A percentile compares a stretch with the other conserved stretches of the same genome.
Evolutionary conservation across 345 rosid genomes (phyloP).

Genomic region (Arabis alpina): DNA sequence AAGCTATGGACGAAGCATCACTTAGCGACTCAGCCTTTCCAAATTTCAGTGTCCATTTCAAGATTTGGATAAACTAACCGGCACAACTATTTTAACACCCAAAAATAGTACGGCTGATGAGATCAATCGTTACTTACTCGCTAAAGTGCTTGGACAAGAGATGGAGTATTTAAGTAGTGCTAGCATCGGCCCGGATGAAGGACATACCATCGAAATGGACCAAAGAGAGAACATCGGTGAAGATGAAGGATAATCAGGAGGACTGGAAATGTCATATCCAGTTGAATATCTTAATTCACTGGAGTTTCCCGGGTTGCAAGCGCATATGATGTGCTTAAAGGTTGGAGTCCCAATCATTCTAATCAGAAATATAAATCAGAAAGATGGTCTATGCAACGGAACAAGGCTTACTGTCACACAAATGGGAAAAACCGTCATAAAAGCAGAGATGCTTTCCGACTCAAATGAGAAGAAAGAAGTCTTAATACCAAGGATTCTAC

Average conservation of each 20-base stretch:
- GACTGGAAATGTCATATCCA: not conserved
- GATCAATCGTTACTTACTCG: not conserved
- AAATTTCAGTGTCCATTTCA: not conserved
- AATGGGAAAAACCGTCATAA: not conserved
- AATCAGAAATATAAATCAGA: not conserved
- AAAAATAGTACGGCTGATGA: not conserved
- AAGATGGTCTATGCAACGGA: not conserved
- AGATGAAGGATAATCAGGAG: not conserved
- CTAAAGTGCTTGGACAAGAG: not conserved
- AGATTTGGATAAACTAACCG: not conserved
- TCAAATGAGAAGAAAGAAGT: not conserved
- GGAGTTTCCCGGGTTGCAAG: no score
- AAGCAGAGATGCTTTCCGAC: not conserved
- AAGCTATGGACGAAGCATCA: not conserved
- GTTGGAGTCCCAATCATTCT: no score
- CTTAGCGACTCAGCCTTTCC: not conserved
- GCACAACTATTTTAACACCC: not conserved
- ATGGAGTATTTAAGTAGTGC: not conserved
- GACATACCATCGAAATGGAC: no score
- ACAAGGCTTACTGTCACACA: not conserved
- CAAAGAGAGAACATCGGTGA: no score
- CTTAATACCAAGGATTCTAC: not conserved
- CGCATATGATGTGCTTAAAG: no score
- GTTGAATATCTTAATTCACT: not conserved
- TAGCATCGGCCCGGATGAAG: not conserved